Percentiles rank a stretch among this genome's conserved stretches.
phyloP scores from a whole-genome alignment of 768 basidiomycete genomes.

The Tephrocybe rancida region DNA sequence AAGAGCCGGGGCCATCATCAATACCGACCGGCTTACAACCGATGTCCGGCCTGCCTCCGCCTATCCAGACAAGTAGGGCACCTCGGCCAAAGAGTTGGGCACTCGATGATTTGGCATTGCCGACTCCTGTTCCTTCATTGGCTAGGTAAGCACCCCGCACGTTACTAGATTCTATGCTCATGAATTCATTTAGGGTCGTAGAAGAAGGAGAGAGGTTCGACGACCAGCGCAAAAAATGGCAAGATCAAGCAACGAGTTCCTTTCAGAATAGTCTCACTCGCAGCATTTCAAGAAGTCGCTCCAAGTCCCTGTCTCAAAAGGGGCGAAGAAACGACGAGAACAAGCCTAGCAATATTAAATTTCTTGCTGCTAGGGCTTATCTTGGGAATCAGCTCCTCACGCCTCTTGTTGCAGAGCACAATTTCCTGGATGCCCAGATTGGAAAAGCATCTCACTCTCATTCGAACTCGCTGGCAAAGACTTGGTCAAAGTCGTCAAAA shows the following conservation, averaged over 20 bases:
- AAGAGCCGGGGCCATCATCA: not conserved
- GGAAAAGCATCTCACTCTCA: constrained; percentile 33
- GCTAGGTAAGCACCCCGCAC: constrained; percentile 36
- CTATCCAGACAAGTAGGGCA: constrained; percentile 13
- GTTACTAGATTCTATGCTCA: not conserved
- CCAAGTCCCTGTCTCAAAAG: constrained; percentile 54
- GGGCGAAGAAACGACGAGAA: constrained; percentile 29
- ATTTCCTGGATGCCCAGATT: constrained; percentile 19
- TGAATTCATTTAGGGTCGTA: constrained; percentile 52
- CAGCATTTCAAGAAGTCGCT: constrained; percentile 61
- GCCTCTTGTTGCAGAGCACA: constrained; percentile 36
- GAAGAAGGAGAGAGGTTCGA: constrained; percentile 63
- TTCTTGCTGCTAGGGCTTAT: constrained; percentile 66
- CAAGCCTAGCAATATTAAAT: constrained; percentile 48
- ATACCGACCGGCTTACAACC: not conserved
- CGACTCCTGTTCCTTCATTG: constrained; percentile 63
- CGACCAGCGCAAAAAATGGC: constrained; percentile 69
- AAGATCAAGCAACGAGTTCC: constrained; percentile 59
- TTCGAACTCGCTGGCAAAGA: constrained; percentile 38
- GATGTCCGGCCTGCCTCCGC: not conserved
- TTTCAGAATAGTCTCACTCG: constrained; percentile 68
- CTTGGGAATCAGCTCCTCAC: constrained; percentile 65
- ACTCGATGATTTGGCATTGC: constrained; percentile 58
- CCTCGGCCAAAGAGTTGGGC: constrained; percentile 62
- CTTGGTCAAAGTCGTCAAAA: constrained; percentile 35